Conservation (phyloP, 306 rosid species). For the Rubus idaeus region DNA sequence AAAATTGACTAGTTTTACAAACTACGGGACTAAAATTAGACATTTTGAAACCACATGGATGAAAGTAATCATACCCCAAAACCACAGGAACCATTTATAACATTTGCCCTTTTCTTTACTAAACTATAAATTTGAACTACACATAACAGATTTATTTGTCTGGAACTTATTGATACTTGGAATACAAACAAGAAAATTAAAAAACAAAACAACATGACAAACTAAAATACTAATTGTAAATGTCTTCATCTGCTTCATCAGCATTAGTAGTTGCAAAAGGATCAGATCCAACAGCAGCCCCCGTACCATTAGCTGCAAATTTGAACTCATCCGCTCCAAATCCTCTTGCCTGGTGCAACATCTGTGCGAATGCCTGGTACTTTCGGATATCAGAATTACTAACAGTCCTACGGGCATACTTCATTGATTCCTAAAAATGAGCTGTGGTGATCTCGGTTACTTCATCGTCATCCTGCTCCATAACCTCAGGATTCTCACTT, state of each 20-base stretch:
- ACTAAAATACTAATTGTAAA: conserved; percentile 14
- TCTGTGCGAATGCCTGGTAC: conserved; percentile 31
- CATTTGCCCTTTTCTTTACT: no score
- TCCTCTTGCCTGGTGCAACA: conserved; percentile 34
- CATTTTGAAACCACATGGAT: no score
- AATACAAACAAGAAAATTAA: not conserved
- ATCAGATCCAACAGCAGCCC: not conserved
- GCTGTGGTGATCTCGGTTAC: conserved; percentile 28
- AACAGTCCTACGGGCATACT: conserved; percentile 35
- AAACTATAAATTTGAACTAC: no score
- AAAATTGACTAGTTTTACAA: no score
- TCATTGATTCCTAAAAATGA: conserved; percentile 35
- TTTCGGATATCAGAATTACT: conserved; percentile 25
- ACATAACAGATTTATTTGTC: not conserved
- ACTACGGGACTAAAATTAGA: no score
- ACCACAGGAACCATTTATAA: no score
- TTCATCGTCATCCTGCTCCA: conserved; percentile 34
- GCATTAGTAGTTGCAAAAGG: not conserved
- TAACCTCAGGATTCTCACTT: conserved; percentile 22
- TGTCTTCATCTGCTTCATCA: conserved; percentile 18
- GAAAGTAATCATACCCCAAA: no score
- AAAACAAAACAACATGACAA: not conserved
- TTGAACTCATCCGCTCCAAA: conserved; percentile 22
- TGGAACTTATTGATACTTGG: not conserved
- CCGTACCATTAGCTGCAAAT: conserved; percentile 3